These are phyloP conservation scores for Piromyces finnis DNA, from an alignment of 192 early-diverging fungal genomes.

Conservation along the genomic window DNA sequence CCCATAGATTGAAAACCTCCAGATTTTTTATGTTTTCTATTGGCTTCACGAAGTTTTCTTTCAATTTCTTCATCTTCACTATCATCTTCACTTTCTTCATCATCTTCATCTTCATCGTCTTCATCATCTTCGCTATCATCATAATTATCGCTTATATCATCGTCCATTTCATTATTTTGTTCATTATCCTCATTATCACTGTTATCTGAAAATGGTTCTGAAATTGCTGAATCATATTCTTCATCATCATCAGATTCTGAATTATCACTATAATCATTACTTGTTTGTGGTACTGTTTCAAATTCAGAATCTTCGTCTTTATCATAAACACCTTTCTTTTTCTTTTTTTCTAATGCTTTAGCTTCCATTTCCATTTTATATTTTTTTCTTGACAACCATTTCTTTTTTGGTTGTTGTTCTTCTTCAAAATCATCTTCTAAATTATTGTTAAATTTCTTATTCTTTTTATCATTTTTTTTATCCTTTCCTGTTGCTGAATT, in stretches of 20 bases:
- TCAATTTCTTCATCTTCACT: conserved; percentile 8
- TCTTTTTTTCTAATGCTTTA: neutral
- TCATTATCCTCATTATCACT: conserved; percentile 11
- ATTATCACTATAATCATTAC: neutral
- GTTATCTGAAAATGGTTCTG: neutral
- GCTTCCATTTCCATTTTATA: neutral
- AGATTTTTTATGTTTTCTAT: conserved; percentile 85
- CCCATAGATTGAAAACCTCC: conserved; percentile 98
- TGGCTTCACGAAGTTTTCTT: conserved; percentile 36
- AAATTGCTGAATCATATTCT: neutral
- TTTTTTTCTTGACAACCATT: neutral
- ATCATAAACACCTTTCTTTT: conserved; percentile 1
- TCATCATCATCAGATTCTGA: conserved; percentile 7
- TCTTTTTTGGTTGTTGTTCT: neutral
- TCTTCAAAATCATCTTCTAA: neutral
- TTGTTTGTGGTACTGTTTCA: conserved; percentile 13
- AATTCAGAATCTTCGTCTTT: conserved; percentile 11
- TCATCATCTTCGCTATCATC: neutral
- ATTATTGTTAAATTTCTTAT: neutral
- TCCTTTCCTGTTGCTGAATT: neutral
- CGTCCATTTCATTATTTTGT: neutral
- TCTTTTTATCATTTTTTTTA: conserved; percentile 7
- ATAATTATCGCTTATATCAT: neutral
- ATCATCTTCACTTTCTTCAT: neutral
- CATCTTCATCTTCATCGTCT: neutral